Percentiles rank a stretch among this genome's conserved stretches.
Conservation (phyloP, 768 basidiomycete genomes). For the Xerocomus brunneocitrinus region DNA sequence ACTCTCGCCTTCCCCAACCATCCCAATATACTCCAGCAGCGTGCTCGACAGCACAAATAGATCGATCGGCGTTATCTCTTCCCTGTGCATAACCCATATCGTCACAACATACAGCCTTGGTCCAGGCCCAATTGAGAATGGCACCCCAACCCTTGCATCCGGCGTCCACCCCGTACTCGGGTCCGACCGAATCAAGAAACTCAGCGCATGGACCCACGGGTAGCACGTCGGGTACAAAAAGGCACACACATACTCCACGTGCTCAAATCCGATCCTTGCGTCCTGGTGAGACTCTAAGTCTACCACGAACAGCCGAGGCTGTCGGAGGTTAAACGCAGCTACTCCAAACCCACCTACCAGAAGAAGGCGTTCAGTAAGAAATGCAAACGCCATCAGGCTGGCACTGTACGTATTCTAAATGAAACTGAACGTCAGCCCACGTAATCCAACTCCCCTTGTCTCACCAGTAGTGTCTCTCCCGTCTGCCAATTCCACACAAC, state of each 20-base stretch:
- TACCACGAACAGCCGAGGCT: constrained; percentile 35
- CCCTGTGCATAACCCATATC: constrained; percentile 33
- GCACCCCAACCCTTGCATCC: constrained; percentile 31
- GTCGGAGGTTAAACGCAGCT: constrained; percentile 17
- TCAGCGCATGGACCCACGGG: constrained; percentile 24
- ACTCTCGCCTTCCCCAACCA: constrained; percentile 12
- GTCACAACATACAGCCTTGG: constrained; percentile 47
- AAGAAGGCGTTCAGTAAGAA: constrained; percentile 39
- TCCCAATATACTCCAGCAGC: constrained; percentile 26
- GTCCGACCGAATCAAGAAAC: constrained; percentile 48
- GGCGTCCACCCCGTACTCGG: constrained; percentile 47
- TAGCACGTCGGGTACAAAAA: constrained; percentile 42
- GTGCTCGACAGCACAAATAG: constrained; percentile 42
- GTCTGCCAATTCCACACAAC: constrained; percentile 68
- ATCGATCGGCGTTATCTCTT: constrained; percentile 31
- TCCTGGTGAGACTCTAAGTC: constrained; percentile 35
- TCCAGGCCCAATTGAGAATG: constrained; percentile 42
- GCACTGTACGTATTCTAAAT: constrained; percentile 26
- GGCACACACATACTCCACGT: constrained; percentile 32
- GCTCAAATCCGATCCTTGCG: constrained; percentile 27
- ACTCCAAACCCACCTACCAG: constrained; percentile 31
- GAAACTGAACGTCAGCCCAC: neutral
- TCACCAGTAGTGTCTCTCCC: constrained; percentile 45
- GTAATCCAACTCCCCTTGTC: constrained; percentile 14
- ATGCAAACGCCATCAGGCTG: constrained; percentile 38